Evolutionary conservation across 2,329 filamentous ascomycete genomes (phyloP), one percentile per base, ranked within the genome.

Genomic region (Venturiaceae sp.): DNA sequence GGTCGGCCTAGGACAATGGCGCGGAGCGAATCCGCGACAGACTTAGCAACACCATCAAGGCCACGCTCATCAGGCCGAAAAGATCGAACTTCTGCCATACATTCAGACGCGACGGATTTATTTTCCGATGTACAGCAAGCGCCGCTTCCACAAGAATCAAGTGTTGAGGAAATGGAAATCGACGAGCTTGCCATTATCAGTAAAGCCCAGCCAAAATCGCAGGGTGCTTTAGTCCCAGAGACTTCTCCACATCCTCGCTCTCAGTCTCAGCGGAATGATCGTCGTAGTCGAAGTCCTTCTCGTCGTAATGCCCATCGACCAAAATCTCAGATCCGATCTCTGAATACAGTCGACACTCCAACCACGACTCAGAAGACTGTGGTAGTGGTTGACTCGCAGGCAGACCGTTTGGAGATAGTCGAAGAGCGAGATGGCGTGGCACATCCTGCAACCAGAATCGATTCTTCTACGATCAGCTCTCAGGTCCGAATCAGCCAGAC

Each of bases 281-380:
- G 21, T 21, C 34, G 44, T 7, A 21, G 26, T 46, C 34, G 21
- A 37, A 46, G 19, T 46, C 26, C 54, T 11, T 46, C 54, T 5
- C 21, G 16, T 19, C 44, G 14, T 13, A 39, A 39, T 39, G 36
- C 36, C 36, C 36, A 39, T n/a, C 36, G 36, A n/a, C 34, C 32
- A 16, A 6, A 32, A 8, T 30, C 23, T 3, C 32, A 32, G 33
- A 14, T 33, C 14, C 39, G 44, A 23, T 30, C 23, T 37, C 30
- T 6, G n/a, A 21, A 50, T 1, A 33, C 16, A 9, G 21, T 28
- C 28, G 39, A 47, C 21, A 21, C 55, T 16, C 39, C 39, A 8
- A 47, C 8, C n/a, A 14, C 37, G 6, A 57, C 55, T 13, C 55
- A 57, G n/a, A 47, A 44, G 55, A 57, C 55, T 32, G 28, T 52